These are phyloP conservation scores for Diaporthe longicolla DNA, from an alignment of 2,329 filamentous ascomycete species.

Conservation along the genomic window DNA sequence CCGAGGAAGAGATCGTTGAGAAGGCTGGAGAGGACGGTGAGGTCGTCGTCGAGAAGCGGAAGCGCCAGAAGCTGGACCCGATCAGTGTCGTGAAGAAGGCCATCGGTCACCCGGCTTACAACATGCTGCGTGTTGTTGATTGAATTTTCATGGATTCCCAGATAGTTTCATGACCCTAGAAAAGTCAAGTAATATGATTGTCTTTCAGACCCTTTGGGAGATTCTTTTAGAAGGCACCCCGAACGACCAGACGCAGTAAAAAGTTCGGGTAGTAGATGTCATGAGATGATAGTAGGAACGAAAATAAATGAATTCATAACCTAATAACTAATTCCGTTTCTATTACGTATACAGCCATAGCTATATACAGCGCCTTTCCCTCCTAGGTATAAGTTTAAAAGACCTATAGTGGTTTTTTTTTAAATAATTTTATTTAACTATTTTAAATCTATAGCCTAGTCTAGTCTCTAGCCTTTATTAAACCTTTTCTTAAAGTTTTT, in stretches of 20 bases:
- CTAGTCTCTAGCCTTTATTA: too few relatives aligned
- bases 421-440: too few relatives aligned
- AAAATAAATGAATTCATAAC: too few relatives aligned
- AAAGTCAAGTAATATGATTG: not conserved
- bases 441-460: too few relatives aligned
- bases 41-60: constrained; percentile 45
- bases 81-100: constrained; percentile 62
- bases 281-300: too few relatives aligned
- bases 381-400: too few relatives aligned
- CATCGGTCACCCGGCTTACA: constrained; percentile 67
- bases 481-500: too few relatives aligned
- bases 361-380: too few relatives aligned
- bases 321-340: too few relatives aligned
- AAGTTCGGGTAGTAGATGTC: not conserved
- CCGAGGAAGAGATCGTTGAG: constrained; percentile 47
- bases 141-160: constrained; percentile 48
- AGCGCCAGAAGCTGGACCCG: constrained; percentile 60
- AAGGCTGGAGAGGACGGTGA: constrained; percentile 50
- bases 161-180: not conserved
- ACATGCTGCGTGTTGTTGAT: constrained; percentile 69
- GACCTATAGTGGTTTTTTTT: too few relatives aligned
- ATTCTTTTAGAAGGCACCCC: not conserved
- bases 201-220: not conserved
- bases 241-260: not conserved
- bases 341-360: too few relatives aligned